phyloP scores from a whole-genome alignment of 192 early-diverging fungal genomes.

The Coemansia sp. region DNA sequence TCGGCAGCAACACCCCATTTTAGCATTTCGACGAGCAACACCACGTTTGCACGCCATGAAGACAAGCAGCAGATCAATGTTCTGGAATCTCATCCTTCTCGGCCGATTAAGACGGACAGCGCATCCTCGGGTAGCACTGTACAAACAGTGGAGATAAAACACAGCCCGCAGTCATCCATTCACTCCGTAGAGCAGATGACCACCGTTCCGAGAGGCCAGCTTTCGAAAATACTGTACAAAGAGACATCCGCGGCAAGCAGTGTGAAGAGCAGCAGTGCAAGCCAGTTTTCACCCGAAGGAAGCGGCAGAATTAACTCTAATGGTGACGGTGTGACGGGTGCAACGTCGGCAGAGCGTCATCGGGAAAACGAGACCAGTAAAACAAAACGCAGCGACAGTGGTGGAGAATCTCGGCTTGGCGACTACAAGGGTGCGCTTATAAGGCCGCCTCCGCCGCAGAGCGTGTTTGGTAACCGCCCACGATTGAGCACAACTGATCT shows the following conservation, averaged over 20 bases:
- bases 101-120: constrained; percentile 30
- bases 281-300: constrained; percentile 8
- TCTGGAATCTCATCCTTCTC: neutral
- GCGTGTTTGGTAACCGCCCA: constrained; percentile 31
- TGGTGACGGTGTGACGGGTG: neutral
- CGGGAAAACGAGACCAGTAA: constrained; percentile 13
- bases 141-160: constrained; percentile 26
- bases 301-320: neutral
- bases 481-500: constrained; percentile 18
- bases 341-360: neutral
- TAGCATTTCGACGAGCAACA: constrained; percentile 28
- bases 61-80: constrained; percentile 11
- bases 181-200: constrained; percentile 6
- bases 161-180: constrained; percentile 16
- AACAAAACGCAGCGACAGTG: constrained; percentile 33
- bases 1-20: constrained; percentile 32
- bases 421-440: constrained; percentile 37
- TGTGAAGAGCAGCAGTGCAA: constrained; percentile 4
- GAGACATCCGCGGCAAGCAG: constrained; percentile 13
- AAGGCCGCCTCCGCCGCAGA: constrained; percentile 18
- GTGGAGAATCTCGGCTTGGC: constrained; percentile 34
- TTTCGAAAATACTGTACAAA: constrained; percentile 38
- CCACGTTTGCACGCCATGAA: constrained; percentile 16
- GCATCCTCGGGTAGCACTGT: constrained; percentile 28
- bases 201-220: constrained; percentile 28